Evolutionary conservation across 805 yeast genomes (phyloP).

Genomic region (Candida ovalis): DNA sequence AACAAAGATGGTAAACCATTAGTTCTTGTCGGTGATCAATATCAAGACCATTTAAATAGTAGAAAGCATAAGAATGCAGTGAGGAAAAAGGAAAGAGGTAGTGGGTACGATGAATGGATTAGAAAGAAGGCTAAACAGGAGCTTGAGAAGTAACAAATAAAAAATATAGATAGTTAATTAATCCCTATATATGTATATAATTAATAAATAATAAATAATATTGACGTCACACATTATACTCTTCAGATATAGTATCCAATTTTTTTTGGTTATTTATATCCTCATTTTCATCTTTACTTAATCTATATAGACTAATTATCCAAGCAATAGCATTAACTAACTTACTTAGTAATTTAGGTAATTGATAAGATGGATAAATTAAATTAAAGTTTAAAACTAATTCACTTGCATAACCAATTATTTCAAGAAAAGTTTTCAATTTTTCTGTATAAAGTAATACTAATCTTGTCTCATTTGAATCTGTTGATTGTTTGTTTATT

Average conservation of each 20-base stretch:
- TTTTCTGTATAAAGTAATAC: conserved; percentile 23
- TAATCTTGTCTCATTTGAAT: conserved; percentile 15
- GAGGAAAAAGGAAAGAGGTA: conserved; percentile 47
- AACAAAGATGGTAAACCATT: conserved; percentile 51
- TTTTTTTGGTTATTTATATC: conserved; percentile 13
- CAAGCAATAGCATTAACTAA: conserved; percentile 27
- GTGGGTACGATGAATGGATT: conserved; percentile 41
- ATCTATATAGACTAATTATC: conserved; percentile 27
- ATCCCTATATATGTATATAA: too few relatives aligned
- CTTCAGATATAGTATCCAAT: not conserved
- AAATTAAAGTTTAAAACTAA: conserved; percentile 26
- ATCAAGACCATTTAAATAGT: conserved; percentile 65
- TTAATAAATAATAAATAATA: not conserved
- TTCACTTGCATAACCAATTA: conserved; percentile 30
- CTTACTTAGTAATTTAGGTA: conserved; percentile 20
- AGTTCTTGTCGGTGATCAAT: conserved; percentile 71
- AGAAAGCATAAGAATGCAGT: conserved; percentile 60
- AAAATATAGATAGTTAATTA: too few relatives aligned
- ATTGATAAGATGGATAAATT: conserved; percentile 16
- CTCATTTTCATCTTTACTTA: conserved; percentile 25
- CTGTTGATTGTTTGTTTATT: not conserved
- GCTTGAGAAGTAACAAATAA: not conserved
- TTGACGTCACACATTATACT: not conserved
- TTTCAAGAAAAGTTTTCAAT: conserved; percentile 23
- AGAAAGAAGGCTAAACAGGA: conserved; percentile 1